Evolutionary conservation across 2,329 filamentous ascomycete genomes (phyloP), one percentile per base, ranked within the genome.

Genomic region (Dothistroma septosporum): DNA sequence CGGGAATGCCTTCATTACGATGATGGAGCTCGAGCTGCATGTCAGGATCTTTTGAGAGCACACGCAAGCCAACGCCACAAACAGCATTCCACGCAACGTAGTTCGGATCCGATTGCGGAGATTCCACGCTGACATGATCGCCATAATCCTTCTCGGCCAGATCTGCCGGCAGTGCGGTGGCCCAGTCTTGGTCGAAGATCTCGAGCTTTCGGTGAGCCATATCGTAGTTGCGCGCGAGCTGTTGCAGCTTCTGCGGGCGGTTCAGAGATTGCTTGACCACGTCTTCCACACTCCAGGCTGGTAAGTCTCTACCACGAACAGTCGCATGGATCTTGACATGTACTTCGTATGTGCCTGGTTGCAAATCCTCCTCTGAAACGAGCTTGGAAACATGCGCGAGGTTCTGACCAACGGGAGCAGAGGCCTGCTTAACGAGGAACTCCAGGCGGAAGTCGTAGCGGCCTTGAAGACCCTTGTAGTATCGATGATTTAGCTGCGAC

Each of bases 21-120:
- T 56, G 46, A n/a, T 46, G 32, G 11, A 60, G 21, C 47, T 60
- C 58, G 19, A 60, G 28, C 31, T 28, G 16, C 53, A 60, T 49
- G 4, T 52, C 47, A 6, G 53, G 53, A 37, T 60, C 58, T 22
- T 60, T 57, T 16, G 44, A 41, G 21, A 56, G 61, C 1, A 61
- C 59, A 8, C 61, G 19, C 41, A 64, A 31, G 1, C 61, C 61
- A 5, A 61, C 47, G 10, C 60, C 66, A 44, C 58, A 61, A 6
- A 59, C 55, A 10, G 58, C 61, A 24, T 61, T 60, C 58, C 61
- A 63, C 19, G 61, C 54, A 4, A 41, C 44, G 4, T 60, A 44
- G n/a, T 50, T 53, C 2, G 47, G 55, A 12, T 47, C 41, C 4
- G 57, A 35, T 31, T 35, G 32, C 12, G 11, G 5, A 8, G 24